Percentiles rank a stretch among this genome's conserved stretches.
phyloP scores from a whole-genome alignment of 495 filamentous ascomycete genomes.

The Thermochaetoides thermophila region DNA sequence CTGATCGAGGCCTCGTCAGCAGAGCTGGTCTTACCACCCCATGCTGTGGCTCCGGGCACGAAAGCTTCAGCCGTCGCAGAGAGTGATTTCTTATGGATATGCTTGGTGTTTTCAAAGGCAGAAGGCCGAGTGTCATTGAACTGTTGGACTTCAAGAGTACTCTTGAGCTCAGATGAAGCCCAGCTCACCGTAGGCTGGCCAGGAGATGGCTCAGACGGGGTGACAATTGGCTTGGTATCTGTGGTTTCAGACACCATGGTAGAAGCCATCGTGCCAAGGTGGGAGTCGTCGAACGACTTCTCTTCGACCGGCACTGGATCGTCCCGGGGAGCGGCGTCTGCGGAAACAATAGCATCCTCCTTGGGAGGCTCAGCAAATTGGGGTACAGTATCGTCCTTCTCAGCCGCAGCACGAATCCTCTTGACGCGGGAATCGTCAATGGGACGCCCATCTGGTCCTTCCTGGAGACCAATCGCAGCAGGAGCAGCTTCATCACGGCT shows the following conservation, averaged over 20 bases:
- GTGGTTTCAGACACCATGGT: slow-evolving; percentile 31
- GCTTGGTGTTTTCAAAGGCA: slow-evolving; percentile 22
- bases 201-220: slow-evolving; percentile 28
- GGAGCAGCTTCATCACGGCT: slow-evolving; percentile 17
- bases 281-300: slow-evolving; percentile 33
- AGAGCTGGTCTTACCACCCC: slow-evolving; percentile 18
- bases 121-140: slow-evolving; percentile 28
- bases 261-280: slow-evolving; percentile 26
- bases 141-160: slow-evolving; percentile 19
- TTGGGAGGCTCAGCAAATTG: slow-evolving; percentile 42
- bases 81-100: slow-evolving; percentile 42
- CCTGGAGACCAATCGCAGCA: slow-evolving; percentile 21
- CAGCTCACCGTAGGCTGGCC: slow-evolving; percentile 24
- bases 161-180: slow-evolving; percentile 32
- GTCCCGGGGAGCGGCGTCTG: slow-evolving; percentile 9
- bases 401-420: slow-evolving; percentile 45
- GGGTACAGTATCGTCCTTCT: slow-evolving; percentile 52
- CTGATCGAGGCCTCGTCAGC: slow-evolving; percentile 18
- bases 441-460: slow-evolving; percentile 38
- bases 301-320: slow-evolving; percentile 17
- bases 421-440: slow-evolving; percentile 52
- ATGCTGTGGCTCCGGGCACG: slow-evolving; percentile 39
- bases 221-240: slow-evolving; percentile 33
- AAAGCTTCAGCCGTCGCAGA: slow-evolving; percentile 58
- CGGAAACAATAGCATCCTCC: slow-evolving; percentile 15